Percentiles rank a stretch among this genome's conserved stretches.
These are phyloP conservation scores for Fusarium aywerte DNA, from an alignment of 2,329 filamentous ascomycete species.

Conservation along the genomic window DNA sequence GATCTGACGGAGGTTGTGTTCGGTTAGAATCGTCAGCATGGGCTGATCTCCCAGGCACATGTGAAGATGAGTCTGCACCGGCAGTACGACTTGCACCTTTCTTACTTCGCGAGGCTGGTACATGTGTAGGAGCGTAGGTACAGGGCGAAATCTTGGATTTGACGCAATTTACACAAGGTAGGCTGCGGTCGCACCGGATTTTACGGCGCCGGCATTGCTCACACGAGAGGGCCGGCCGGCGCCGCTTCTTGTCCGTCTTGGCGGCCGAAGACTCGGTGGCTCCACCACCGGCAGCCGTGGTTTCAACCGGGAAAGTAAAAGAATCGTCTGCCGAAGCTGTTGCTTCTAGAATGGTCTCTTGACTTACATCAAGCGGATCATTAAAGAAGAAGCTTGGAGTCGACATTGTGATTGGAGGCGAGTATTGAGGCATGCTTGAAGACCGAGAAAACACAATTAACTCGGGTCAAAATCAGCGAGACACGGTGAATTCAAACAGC, in stretches of 20 bases:
- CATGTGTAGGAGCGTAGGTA: constrained; percentile 58
- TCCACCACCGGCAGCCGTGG: constrained; percentile 3
- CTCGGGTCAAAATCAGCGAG: constrained; percentile 13
- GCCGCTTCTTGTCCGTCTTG: constrained; percentile 52
- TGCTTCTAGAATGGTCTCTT: not conserved
- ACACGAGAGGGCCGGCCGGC: constrained; percentile 61
- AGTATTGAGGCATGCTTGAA: constrained; percentile 17
- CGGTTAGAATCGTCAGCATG: constrained; percentile 10
- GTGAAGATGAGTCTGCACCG: constrained; percentile 11
- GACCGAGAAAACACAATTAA: not conserved
- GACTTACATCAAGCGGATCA: constrained; percentile 19
- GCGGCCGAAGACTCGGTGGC: constrained; percentile 16
- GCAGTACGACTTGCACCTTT: constrained; percentile 22
- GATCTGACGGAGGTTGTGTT: constrained; percentile 7
- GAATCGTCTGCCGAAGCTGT: constrained; percentile 2
- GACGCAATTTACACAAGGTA: constrained; percentile 69
- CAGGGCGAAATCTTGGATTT: constrained; percentile 66
- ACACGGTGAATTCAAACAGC: constrained; percentile 18
- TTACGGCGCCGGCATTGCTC: constrained; percentile 69
- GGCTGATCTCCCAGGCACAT: constrained; percentile 38
- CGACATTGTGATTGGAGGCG: constrained; percentile 17
- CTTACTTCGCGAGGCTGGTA: constrained; percentile 45
- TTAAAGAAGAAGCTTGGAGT: constrained; percentile 35
- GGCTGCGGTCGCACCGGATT: constrained; percentile 68
- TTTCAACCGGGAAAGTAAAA: constrained; percentile 1